These are phyloP conservation scores for Wickerhamiella occidentalis DNA, from an alignment of 805 yeast genomes.

Conservation along the genomic window DNA sequence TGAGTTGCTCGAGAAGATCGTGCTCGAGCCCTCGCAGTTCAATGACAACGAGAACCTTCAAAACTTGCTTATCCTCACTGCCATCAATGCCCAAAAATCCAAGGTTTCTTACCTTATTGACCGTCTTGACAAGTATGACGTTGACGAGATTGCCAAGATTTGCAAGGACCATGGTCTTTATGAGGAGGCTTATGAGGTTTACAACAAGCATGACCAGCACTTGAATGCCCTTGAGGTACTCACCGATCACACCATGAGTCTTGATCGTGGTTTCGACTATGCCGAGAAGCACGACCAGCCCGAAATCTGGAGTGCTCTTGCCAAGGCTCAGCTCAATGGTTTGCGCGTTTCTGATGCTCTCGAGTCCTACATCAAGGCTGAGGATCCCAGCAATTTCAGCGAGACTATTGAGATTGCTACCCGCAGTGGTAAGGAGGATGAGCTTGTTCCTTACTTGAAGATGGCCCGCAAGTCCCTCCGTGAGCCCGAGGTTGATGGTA, in stretches of 20 bases:
- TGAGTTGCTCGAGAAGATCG: conserved; percentile 89
- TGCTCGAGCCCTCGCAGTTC: conserved; percentile 94
- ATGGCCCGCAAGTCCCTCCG: conserved; percentile 89
- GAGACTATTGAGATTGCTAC: conserved; percentile 91
- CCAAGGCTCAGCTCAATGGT: conserved; percentile 92
- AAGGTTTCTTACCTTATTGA: conserved; percentile 77
- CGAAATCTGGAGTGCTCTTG: conserved; percentile 88
- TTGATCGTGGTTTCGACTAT: conserved; percentile 87
- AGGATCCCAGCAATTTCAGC: conserved; percentile 79
- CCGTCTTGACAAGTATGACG: conserved; percentile 80
- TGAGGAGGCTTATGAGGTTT: conserved; percentile 92
- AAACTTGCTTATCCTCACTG: conserved; percentile 84
- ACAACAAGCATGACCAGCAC: conserved; percentile 68
- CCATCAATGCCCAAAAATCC: conserved; percentile 86
- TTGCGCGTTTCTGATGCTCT: conserved; percentile 85
- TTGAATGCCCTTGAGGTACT: conserved; percentile 76
- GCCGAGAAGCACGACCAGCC: conserved; percentile 81
- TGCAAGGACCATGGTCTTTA: conserved; percentile 77
- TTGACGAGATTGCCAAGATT: conserved; percentile 84
- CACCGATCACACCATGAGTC: conserved; percentile 84
- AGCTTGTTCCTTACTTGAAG: conserved; percentile 67
- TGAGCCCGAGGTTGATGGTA: conserved; percentile 89
- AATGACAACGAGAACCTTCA: conserved; percentile 90
- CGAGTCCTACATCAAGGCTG: conserved; percentile 80
- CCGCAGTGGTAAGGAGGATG: conserved; percentile 93